Evolutionary conservation across 2,329 filamentous ascomycete genomes (phyloP).

Genomic region (Drechmeria coniospora): DNA sequence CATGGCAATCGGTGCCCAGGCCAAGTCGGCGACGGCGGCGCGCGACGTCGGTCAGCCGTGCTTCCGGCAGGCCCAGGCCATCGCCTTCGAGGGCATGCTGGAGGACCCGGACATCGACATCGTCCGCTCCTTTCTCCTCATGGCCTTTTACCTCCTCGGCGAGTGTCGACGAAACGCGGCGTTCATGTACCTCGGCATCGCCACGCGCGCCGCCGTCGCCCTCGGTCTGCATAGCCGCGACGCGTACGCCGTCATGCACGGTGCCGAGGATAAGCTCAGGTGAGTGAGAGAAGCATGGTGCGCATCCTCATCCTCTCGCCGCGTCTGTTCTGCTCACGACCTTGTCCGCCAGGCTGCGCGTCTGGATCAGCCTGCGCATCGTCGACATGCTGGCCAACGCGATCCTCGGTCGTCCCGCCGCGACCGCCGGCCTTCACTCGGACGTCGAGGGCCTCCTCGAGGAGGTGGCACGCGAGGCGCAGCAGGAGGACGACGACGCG

Average conservation of each 20-base stretch:
- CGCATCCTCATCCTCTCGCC: not conserved
- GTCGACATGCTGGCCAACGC: conserved; percentile 23
- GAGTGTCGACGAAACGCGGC: conserved; percentile 43
- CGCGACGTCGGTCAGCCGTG: conserved; percentile 18
- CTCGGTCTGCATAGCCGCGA: conserved; percentile 34
- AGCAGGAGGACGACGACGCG: conserved; percentile 1
- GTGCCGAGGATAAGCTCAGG: conserved; percentile 7
- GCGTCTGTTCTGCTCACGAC: not conserved
- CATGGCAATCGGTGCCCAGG: conserved; percentile 38
- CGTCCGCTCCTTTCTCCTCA: conserved; percentile 35
- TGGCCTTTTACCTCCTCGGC: conserved; percentile 44
- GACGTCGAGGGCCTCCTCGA: conserved; percentile 11
- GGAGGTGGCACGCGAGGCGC: conserved; percentile 6
- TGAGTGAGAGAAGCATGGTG: conserved; percentile 4
- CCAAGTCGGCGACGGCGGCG: conserved; percentile 12
- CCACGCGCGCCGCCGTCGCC: conserved; percentile 39
- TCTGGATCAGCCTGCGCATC: conserved; percentile 22
- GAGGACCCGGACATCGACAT: conserved; percentile 37
- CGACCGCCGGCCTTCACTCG: conserved; percentile 15
- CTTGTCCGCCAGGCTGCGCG: conserved; percentile 14
- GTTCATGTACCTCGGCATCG: conserved; percentile 48
- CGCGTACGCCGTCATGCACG: conserved; percentile 11
- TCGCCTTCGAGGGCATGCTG: conserved; percentile 33
- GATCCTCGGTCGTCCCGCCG: conserved; percentile 21
- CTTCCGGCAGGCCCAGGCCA: conserved; percentile 31